These are phyloP conservation scores for Musa beccarii DNA, from an alignment of 176 grass and related monocot genomes.

Conservation along the genomic window DNA sequence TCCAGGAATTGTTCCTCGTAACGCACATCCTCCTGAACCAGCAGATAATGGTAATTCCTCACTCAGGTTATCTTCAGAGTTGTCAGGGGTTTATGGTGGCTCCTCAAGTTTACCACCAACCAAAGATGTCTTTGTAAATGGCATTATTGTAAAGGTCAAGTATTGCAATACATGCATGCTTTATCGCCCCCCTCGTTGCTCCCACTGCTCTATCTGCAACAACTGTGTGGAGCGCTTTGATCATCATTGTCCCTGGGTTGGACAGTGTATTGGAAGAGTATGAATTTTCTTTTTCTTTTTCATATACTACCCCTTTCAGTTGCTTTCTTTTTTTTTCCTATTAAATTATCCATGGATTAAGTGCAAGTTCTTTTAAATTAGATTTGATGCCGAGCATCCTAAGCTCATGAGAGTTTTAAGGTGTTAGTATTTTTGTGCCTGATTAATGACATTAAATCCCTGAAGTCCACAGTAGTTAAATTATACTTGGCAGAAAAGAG, in stretches of 20 bases:
- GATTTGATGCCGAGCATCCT: too few relatives aligned
- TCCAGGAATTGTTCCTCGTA: slow-evolving; percentile 69
- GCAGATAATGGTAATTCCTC: slow-evolving; percentile 52
- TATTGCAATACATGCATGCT: slow-evolving; percentile 81
- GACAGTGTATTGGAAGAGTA: slow-evolving; percentile 80
- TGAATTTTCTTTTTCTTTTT: background rate
- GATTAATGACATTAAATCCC: too few relatives aligned
- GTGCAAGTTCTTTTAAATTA: too few relatives aligned
- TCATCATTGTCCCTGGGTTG: slow-evolving; percentile 74
- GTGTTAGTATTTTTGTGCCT: too few relatives aligned
- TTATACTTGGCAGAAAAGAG: too few relatives aligned
- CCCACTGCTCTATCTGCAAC: slow-evolving; percentile 28
- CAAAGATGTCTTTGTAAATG: slow-evolving; percentile 61
- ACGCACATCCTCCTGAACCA: slow-evolving; percentile 53
- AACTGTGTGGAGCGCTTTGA: slow-evolving; percentile 44
- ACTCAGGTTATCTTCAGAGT: slow-evolving; percentile 43
- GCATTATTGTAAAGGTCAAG: slow-evolving; percentile 51
- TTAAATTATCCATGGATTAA: too few relatives aligned
- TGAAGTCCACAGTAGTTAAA: too few relatives aligned
- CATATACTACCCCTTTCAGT: too few relatives aligned
- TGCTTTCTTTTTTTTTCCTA: too few relatives aligned
- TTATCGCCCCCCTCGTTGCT: slow-evolving; percentile 76
- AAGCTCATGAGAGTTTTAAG: too few relatives aligned
- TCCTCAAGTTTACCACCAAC: slow-evolving; percentile 38
- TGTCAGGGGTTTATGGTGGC: slow-evolving; percentile 43